Conservation (phyloP, 306 rosid genomes). For the Carpinus viminea region DNA sequence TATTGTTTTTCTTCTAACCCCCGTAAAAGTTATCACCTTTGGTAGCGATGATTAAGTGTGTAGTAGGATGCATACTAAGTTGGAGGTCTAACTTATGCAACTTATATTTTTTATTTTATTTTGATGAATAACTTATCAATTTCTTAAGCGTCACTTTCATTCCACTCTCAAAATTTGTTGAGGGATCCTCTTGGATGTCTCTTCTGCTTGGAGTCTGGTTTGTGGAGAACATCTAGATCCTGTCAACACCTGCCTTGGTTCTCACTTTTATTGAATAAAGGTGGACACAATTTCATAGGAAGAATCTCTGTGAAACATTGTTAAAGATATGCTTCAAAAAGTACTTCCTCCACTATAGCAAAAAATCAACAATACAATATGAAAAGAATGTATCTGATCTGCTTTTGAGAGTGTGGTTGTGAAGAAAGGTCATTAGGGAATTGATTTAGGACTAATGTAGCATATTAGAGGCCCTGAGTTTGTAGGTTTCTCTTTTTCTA, state of each 20-base stretch:
- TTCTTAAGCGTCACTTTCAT: neutral
- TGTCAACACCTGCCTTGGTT: conserved; percentile 17
- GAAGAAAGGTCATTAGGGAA: neutral
- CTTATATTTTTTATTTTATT: neutral
- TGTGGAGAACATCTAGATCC: neutral
- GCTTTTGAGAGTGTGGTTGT: neutral
- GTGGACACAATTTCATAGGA: neutral
- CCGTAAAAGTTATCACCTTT: too few species aligned
- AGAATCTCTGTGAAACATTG: neutral
- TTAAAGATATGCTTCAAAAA: conserved; percentile 6
- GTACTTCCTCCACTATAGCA: conserved; percentile 1
- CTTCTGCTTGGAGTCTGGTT: neutral
- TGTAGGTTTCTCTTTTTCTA: neutral
- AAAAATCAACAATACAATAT: conserved; percentile 1
- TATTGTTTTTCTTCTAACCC: too few species aligned
- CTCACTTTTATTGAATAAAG: conserved; percentile 13
- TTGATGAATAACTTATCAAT: neutral
- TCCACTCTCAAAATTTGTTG: neutral
- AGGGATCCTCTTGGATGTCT: neutral
- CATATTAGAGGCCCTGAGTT: neutral
- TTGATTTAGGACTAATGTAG: too few species aligned
- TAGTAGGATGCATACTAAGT: neutral
- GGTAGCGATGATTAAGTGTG: too few species aligned
- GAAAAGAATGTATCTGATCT: conserved; percentile 6
- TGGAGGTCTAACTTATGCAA: neutral